phyloP scores from a whole-genome alignment of 768 basidiomycete genomes.

The Serendipita indica region DNA sequence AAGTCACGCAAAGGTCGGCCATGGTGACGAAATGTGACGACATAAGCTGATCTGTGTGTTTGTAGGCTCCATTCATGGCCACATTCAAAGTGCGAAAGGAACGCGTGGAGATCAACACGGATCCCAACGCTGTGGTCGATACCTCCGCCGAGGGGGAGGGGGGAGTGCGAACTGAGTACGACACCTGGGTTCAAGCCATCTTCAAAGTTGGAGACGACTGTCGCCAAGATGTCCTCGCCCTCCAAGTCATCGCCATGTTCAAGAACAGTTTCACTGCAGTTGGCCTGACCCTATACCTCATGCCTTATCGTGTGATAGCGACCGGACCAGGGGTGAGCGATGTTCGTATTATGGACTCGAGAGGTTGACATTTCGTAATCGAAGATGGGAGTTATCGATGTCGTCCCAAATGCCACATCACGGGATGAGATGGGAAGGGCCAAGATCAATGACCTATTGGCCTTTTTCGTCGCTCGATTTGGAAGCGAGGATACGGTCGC shows the following conservation, averaged over 20 bases:
- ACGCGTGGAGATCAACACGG: conserved; percentile 43
- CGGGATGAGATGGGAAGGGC: conserved; percentile 98
- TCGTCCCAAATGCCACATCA: conserved; percentile 93
- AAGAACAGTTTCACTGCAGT: conserved; percentile 89
- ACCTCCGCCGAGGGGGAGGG: conserved; percentile 43
- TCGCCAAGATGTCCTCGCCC: conserved; percentile 91
- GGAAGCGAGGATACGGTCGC: conserved; percentile 77
- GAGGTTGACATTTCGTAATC: not conserved
- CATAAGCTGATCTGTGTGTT: not conserved
- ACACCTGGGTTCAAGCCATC: conserved; percentile 95
- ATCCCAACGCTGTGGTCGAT: conserved; percentile 62
- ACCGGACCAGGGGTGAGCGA: conserved; percentile 74
- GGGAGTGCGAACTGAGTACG: conserved; percentile 34
- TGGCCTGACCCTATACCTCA: conserved; percentile 82
- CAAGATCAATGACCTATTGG: conserved; percentile 89
- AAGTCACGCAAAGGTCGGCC: conserved; percentile 82
- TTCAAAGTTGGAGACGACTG: conserved; percentile 99
- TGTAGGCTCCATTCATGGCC: conserved; percentile 98
- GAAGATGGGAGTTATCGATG: conserved; percentile 74
- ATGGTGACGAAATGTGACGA: not conserved
- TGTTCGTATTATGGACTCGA: conserved; percentile 20
- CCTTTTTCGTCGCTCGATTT: conserved; percentile 89
- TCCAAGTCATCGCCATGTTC: conserved; percentile 98
- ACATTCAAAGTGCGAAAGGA: conserved; percentile 97
- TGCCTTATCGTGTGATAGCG: conserved; percentile 92